A percentile compares a stretch with the other conserved stretches of the same genome.
Conservation (phyloP, 345 rosid genomes). For the Mangifera indica region DNA sequence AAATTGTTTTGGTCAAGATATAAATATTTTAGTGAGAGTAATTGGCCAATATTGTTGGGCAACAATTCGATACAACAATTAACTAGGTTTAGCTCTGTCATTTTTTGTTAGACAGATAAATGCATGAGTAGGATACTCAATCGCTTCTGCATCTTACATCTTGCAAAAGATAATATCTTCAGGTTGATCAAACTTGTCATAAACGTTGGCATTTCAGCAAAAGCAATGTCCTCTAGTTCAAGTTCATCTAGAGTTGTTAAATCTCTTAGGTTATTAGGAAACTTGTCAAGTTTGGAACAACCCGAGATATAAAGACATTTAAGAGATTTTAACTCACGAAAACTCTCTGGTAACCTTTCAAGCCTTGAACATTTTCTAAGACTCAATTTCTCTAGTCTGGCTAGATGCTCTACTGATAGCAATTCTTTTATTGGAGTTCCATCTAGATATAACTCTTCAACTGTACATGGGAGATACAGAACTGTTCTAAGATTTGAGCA, state of each 20-base stretch:
- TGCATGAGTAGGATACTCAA: conserved; percentile 18
- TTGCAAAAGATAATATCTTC: conserved; percentile 1
- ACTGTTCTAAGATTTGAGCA: too few species aligned
- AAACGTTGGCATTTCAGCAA: conserved; percentile 10
- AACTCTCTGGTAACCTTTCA: conserved; percentile 11
- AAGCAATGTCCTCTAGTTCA: conserved; percentile 15
- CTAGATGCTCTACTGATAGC: too few species aligned
- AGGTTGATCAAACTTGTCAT: conserved; percentile 6
- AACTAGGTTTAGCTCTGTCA: conserved; percentile 7
- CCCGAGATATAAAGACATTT: conserved; percentile 27
- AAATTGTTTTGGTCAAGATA: too few species aligned
- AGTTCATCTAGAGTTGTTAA: conserved; percentile 28
- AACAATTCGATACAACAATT: too few species aligned
- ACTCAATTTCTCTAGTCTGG: too few species aligned
- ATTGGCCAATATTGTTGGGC: too few species aligned
- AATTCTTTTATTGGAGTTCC: too few species aligned
- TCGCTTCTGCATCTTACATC: conserved; percentile 24
- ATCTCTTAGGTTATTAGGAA: conserved; percentile 26
- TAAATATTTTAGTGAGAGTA: too few species aligned
- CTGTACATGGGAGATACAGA: too few species aligned
- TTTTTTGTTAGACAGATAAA: background rate
- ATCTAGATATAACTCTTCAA: background rate
- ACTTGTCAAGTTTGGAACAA: conserved; percentile 24
- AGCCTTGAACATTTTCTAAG: background rate
- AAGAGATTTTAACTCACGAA: too few species aligned